A percentile compares a stretch with the other conserved stretches of the same genome.
Conservation (phyloP, 768 basidiomycete genomes). For the Boletus fagicola region DNA sequence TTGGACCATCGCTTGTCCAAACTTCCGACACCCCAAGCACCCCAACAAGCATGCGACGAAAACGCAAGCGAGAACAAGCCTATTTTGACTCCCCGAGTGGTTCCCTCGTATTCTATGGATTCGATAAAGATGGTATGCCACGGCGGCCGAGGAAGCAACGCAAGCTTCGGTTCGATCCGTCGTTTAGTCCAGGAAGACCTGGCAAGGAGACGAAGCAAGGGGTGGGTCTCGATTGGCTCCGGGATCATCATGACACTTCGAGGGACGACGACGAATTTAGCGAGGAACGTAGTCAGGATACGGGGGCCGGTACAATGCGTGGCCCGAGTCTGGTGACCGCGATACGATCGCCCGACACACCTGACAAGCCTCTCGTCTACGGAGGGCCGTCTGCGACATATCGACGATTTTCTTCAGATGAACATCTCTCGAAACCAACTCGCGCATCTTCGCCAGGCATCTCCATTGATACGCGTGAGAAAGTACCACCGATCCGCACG, state of each 20-base stretch:
- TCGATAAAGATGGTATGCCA: conserved; percentile 32
- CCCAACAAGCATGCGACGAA: conserved; percentile 19
- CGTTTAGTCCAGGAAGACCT: conserved; percentile 20
- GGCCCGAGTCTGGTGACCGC: neutral
- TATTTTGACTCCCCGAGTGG: conserved; percentile 30
- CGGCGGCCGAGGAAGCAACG: conserved; percentile 29
- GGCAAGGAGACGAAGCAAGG: neutral
- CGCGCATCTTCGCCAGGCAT: neutral
- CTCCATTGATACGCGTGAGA: neutral
- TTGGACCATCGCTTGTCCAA: neutral
- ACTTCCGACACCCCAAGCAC: conserved; percentile 27
- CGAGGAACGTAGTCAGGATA: neutral
- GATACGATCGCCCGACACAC: conserved; percentile 5
- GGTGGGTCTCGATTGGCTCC: neutral
- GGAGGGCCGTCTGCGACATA: neutral
- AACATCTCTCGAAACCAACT: neutral
- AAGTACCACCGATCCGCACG: conserved; percentile 10
- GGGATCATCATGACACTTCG: neutral
- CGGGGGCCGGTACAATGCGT: too few relatives aligned
- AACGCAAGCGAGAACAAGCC: conserved; percentile 30
- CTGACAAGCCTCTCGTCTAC: conserved; percentile 4
- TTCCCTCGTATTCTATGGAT: conserved; percentile 28
- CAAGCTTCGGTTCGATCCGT: conserved; percentile 28
- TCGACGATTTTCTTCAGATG: neutral
- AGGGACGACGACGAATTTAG: neutral